A percentile compares a stretch with the other conserved stretches of the same genome.
These are phyloP conservation scores for Aurinia saxatilis DNA, from an alignment of 345 rosid genomes.

Conservation along the genomic window DNA sequence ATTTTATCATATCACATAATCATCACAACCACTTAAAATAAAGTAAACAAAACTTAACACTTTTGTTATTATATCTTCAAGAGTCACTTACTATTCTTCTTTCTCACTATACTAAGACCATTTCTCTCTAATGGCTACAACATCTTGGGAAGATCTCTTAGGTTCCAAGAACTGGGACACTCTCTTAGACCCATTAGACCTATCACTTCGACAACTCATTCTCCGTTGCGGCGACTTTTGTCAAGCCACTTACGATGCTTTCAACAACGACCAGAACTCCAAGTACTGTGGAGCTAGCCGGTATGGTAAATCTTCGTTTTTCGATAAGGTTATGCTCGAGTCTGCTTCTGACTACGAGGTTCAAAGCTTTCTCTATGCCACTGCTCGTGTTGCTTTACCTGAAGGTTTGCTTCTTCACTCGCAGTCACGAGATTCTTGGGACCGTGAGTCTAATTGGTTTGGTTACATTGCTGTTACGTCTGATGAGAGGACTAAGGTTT, in stretches of 20 bases:
- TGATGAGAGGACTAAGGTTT: slow-evolving; percentile 36
- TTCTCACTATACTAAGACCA: background rate
- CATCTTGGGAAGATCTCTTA: slow-evolving; percentile 55
- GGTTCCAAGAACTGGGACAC: slow-evolving; percentile 63
- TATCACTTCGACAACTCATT: slow-evolving; percentile 57
- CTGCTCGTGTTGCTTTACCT: slow-evolving; percentile 53
- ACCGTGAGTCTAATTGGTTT: slow-evolving; percentile 96
- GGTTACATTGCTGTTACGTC: slow-evolving; percentile 75
- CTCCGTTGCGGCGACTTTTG: slow-evolving; percentile 88
- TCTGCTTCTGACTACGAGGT: slow-evolving; percentile 45
- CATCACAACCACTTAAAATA: slow-evolving; percentile 1
- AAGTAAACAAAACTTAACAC: background rate
- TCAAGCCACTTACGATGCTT: slow-evolving; percentile 89
- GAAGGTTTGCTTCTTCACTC: slow-evolving; percentile 66
- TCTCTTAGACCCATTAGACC: slow-evolving; percentile 65
- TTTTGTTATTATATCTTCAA: background rate
- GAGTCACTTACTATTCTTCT: background rate
- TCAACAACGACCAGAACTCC: slow-evolving; percentile 78
- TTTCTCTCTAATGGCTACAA: slow-evolving; percentile 33
- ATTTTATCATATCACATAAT: background rate
- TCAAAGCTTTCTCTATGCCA: slow-evolving; percentile 60
- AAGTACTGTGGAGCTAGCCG: slow-evolving; percentile 86
- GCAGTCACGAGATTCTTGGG: slow-evolving; percentile 70
- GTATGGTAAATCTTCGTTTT: slow-evolving; percentile 54
- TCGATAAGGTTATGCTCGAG: slow-evolving; percentile 64